Evolutionary conservation across 1,284 basidiomycete species (phyloP), one percentile per base, ranked within the genome.

Genomic region (Rhodotorula sp.): DNA sequence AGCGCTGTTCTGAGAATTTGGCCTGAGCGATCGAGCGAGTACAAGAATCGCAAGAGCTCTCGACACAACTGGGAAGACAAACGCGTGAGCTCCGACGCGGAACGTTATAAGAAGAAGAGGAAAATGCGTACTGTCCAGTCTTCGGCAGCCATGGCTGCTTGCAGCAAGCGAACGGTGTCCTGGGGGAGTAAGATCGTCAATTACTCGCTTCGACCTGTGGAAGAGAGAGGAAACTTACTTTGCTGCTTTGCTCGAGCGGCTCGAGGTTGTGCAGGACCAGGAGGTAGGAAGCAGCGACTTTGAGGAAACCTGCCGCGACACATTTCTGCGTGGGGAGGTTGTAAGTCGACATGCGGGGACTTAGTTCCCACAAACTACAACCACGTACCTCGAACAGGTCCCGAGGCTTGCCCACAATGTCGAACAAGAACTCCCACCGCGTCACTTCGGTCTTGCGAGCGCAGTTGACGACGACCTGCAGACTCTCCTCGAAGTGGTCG

Each of bases 391-490:
- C 93, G 79, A 97, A 97, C n/a, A 99, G 84, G 2, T 86, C 84
- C 77, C 92, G 89, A 0, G 97, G 95, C 54, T 76, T 68, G 59
- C 97, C 97, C 7, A 97, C 94, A 23, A 92, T 86, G 67, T 88
- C 88, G 79, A 99, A 99, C 34, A 99, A 83, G 69, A 89, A 86
- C 49, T 86, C 86, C 97, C 97, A 99, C 60, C 91, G 84, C 10
- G 91, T 89, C 78, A 95, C 87, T 81, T 99, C 97, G 5, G 94
- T 99, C 83, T 99, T 99, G 61, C 97, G 85, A 14, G 97, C 97
- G 79, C 95, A 98, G 10, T 91, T 89, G 14, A 98, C 95, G 2
- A 99, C 92, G 7, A 99, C 94, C 71, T 97, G 92, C 65, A 98
- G 83, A 6, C 90, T 87, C 64, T 87, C 89, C 69, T 93, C 90